Base-by-base conservation (phyloP, 2,329 filamentous ascomycete species). In the Exophiala sideris region DNA sequence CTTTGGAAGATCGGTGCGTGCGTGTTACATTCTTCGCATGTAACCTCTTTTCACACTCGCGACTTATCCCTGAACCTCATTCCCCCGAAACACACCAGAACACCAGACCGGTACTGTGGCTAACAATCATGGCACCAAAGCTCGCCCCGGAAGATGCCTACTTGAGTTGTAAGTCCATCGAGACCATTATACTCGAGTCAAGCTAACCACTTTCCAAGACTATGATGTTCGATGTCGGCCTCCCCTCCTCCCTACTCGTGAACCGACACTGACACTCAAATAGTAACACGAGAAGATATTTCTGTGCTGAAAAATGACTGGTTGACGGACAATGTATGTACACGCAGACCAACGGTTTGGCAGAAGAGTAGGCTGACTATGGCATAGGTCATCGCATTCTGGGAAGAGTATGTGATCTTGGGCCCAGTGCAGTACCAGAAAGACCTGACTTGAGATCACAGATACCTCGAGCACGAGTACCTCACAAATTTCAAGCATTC, bases 231-330 rank as follows among this genome's bases (percentile, higher is more conserved):
- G 82, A 70, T 76, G 84, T 87, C 76, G 67, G 79, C 75, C 63
- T 57, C 61, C 47, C 38, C 16, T 33, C 42, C 7, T 18, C 32
- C 14, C 48, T 24, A 16, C 18, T 36, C 18, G n/a, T 14, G 11
- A n/a, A 41, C 32, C 41, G 51, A 38, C 35, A 36, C 54, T 60
- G 49, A 59, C 48, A 38, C 12, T 38, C 48, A 50, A 11, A 36
- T 67, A 91, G 89, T 97, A 63, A 96, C 89, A 47, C 83, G 86
- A 68, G 89, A 94, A 69, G 94, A 99, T 71, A 83, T 97, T 63
- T 88, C 91, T 69, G 86, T 87, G 12, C 82, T 99, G 54, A 90
- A 88, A 73, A 80, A 88, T 71, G 94, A 96, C 77, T 99, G 94
- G 94, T 79, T 99, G 48, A 96, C 92, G 40, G 94, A 99, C 71